A percentile compares a stretch with the other conserved stretches of the same genome.
Evolutionary conservation across 1,284 basidiomycete genomes (phyloP).

Genomic region (Cryptococcus sp.): DNA sequence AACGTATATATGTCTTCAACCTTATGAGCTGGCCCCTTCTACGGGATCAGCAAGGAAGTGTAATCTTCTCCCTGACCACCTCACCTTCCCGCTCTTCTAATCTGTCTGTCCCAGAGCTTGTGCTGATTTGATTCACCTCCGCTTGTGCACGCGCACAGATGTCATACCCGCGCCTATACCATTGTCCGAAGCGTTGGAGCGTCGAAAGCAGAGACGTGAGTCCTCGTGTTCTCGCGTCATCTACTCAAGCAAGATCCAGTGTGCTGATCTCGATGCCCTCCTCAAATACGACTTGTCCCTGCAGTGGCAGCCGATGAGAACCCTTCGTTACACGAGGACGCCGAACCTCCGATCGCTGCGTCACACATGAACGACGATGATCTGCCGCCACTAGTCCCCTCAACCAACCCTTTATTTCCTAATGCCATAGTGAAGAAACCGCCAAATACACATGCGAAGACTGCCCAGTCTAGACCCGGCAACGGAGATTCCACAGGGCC

Average conservation of each 20-base stretch:
- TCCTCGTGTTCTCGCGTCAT: neutral
- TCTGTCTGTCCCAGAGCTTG: neutral
- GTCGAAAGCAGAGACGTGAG: slow-evolving; percentile 38
- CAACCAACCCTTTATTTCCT: slow-evolving; percentile 49
- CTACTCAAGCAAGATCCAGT: neutral
- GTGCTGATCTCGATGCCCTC: neutral
- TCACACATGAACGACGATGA: slow-evolving; percentile 26
- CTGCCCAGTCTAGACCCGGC: slow-evolving; percentile 5
- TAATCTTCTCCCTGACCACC: slow-evolving; percentile 52
- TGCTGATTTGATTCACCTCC: neutral
- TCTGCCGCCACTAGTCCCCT: slow-evolving; percentile 40
- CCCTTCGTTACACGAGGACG: slow-evolving; percentile 26
- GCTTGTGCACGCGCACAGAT: slow-evolving; percentile 23
- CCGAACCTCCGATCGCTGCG: slow-evolving; percentile 4
- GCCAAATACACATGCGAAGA: slow-evolving; percentile 43
- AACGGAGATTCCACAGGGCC: neutral
- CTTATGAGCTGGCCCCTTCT: slow-evolving; percentile 17
- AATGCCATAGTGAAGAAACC: slow-evolving; percentile 46
- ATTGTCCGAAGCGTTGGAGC: slow-evolving; percentile 46
- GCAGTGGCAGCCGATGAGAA: slow-evolving; percentile 30
- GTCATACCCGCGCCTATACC: slow-evolving; percentile 46
- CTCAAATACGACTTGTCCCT: neutral
- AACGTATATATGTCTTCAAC: slow-evolving; percentile 31
- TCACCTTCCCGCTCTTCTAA: slow-evolving; percentile 1
- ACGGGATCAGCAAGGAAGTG: slow-evolving; percentile 28